Evolutionary conservation across 345 rosid genomes (phyloP), one percentile per base, ranked within the genome.

Genomic region (Eucalyptus sp.): DNA sequence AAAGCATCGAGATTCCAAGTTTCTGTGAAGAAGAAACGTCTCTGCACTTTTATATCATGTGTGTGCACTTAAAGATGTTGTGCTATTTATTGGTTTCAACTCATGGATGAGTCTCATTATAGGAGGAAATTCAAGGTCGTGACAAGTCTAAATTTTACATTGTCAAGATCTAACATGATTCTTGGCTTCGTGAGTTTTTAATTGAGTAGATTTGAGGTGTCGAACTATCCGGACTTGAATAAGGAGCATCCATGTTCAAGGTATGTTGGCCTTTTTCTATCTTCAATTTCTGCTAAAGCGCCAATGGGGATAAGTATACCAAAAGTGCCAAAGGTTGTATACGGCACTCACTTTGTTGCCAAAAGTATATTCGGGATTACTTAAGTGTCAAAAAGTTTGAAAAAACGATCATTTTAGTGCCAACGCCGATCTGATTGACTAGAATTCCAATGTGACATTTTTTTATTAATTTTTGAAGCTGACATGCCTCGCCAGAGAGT

Each of bases 381-480:
- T 52, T 52, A 52, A 3, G 24, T 52, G 24, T 52, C 22, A 52
- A 52, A 52, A 52, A 17, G 2, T 52, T 52, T 52, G 4, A 17
- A 52, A 51, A 52, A 17, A 52, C 9, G 2, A 17, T 52, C 4
- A 52, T 52, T 52, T 52, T 17, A 52, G 22, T 52, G 56, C 9
- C 4, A 52, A 52, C 56, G 2, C 56, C 4, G 4, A 52, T 52
- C 0, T 52, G 2, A 52, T 52, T 17, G 4, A 52, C 2, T 1
- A 3, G 24, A 52, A 52, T 7, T 52, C 22, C 24, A 0, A 52
- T 0, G 9, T 7, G 56, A 52, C 22, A 7, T 52, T 52, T 52
- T 52, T 52, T 52, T 50, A 17, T 52, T 52, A 52, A 17, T 52
- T 52, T 52, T 52, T 52, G 56, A 52, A 52, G 56, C 1, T 52